phyloP scores from a whole-genome alignment of 2,329 filamentous ascomycete species.

The Dryadomyces quercus-mongolicae region DNA sequence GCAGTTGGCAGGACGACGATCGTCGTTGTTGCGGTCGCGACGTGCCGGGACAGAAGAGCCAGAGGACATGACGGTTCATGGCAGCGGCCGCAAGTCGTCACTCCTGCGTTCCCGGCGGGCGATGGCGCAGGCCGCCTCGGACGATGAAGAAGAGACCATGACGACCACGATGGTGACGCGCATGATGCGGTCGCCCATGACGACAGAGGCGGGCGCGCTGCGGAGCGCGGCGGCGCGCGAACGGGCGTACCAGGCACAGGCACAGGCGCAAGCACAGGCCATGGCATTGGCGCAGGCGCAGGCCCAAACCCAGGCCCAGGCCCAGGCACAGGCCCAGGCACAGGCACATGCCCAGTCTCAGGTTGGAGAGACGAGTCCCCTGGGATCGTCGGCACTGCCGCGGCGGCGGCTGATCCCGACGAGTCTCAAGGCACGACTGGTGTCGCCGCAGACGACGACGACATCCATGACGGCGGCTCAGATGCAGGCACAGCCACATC shows the following conservation, averaged over 20 bases:
- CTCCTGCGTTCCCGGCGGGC: constrained; percentile 31
- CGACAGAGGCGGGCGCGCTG: constrained; percentile 20
- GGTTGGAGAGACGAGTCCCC: constrained; percentile 13
- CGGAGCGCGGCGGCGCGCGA: constrained; percentile 24
- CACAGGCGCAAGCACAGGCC: constrained; percentile 13
- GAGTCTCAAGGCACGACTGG: constrained; percentile 33
- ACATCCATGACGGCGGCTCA: constrained; percentile 12
- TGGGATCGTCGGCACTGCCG: constrained; percentile 33
- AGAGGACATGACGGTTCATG: constrained; percentile 20
- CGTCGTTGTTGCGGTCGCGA: constrained; percentile 20
- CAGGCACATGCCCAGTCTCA: too few relatives aligned
- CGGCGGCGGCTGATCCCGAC: constrained; percentile 41
- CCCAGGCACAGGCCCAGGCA: not conserved
- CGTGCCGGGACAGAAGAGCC: constrained; percentile 37
- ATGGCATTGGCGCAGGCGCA: not conserved
- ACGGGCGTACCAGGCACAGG: not conserved
- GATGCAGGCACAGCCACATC: not conserved
- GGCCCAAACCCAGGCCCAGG: not conserved
- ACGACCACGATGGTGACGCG: constrained; percentile 12
- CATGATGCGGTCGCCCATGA: not conserved
- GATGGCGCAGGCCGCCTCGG: constrained; percentile 25
- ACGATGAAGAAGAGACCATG: constrained; percentile 32
- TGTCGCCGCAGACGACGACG: constrained; percentile 25
- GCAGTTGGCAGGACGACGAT: constrained; percentile 26
- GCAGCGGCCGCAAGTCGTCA: constrained; percentile 30